Base-by-base conservation (phyloP, 2,329 filamentous ascomycete genomes). In the Calonectria hawksworthii region DNA sequence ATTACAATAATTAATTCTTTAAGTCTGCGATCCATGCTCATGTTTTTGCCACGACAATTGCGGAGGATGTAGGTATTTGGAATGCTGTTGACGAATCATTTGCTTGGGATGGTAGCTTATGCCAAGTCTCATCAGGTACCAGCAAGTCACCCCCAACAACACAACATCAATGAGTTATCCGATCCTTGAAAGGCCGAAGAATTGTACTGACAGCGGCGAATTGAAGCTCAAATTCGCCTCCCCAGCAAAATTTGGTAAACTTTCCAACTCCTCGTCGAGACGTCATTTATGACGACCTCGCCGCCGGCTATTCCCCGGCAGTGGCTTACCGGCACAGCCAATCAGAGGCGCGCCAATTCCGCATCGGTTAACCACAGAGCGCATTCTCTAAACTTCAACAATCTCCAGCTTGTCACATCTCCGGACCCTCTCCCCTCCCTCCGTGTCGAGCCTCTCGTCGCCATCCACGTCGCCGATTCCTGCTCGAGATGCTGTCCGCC, bases 401-500 rank as follows among this genome's bases (percentile, higher is more conserved):
- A 84, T 79, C 68, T 79, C 76, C 73, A 71, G 70, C 66, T 72
- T 72, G 73, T 67, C 72, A 75, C 64, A 74, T 73, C 74, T 66
- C 73, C 73, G 73, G 63, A 67, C 68, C 70, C 72, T 73, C 73
- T 76, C 74, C 72, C 76, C 74, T 75, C 77, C 68, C 72, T 64
- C 32, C 50, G 75, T 78, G 67, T 73, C 78, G 78, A 76, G 76
- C 73, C 61, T 63, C 59, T 36, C 74, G 77, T 74, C 70, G 77
- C 76, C 72, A 67, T 70, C 73, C 73, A 75, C 73, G 73, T 72
- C 59, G 67, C 63, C 63, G 72, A 65, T 73, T 51, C 50, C 65
- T 63, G 38, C 54, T 71, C 82, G 83, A 80, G 77, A 90, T 90
- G 88, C 83, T 89, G 77, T 84, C 85, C 73, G 87, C 88, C 74